phyloP scores from a whole-genome alignment of 2,329 filamentous ascomycete species.

The Chrysosporium queenslandicum region DNA sequence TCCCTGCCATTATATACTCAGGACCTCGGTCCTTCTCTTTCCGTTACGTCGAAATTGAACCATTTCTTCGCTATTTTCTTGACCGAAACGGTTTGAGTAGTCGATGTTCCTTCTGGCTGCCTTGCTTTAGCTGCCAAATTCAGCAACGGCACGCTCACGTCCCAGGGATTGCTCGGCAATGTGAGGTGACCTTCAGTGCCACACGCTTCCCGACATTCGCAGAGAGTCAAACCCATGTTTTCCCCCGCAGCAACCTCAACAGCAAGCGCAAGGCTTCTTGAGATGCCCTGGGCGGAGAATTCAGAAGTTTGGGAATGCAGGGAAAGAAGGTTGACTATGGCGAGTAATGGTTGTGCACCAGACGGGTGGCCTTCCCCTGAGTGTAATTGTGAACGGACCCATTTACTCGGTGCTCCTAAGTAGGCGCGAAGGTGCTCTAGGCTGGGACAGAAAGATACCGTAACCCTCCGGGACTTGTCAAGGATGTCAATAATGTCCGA shows the following conservation, averaged over 20 bases:
- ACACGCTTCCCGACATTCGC: conserved; percentile 32
- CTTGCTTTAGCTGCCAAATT: conserved; percentile 41
- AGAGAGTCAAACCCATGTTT: conserved; percentile 29
- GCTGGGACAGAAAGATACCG: conserved; percentile 62
- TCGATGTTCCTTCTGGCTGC: conserved; percentile 45
- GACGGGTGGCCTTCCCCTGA: conserved; percentile 3
- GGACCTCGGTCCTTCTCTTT: conserved; percentile 12
- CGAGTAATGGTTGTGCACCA: conserved; percentile 24
- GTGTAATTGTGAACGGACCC: not conserved
- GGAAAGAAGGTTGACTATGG: conserved; percentile 34
- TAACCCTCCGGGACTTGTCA: conserved; percentile 57
- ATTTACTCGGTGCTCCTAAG: conserved; percentile 35
- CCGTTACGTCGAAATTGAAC: conserved; percentile 48
- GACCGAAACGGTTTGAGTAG: conserved; percentile 49
- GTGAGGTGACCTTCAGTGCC: conserved; percentile 23
- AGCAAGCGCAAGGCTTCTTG: conserved; percentile 34
- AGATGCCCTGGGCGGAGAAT: conserved; percentile 42
- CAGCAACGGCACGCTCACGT: conserved; percentile 51
- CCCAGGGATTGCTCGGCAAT: conserved; percentile 32
- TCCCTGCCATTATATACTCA: not conserved
- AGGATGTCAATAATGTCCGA: conserved; percentile 59
- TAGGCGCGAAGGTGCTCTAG: conserved; percentile 69
- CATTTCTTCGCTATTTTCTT: conserved; percentile 52
- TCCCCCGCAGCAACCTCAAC: conserved; percentile 31
- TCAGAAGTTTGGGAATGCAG: conserved; percentile 37